Evolutionary conservation across 2,329 filamentous ascomycete species (phyloP), one percentile per base, ranked within the genome.

Genomic region (Sclerotinia sclerotiorum): DNA sequence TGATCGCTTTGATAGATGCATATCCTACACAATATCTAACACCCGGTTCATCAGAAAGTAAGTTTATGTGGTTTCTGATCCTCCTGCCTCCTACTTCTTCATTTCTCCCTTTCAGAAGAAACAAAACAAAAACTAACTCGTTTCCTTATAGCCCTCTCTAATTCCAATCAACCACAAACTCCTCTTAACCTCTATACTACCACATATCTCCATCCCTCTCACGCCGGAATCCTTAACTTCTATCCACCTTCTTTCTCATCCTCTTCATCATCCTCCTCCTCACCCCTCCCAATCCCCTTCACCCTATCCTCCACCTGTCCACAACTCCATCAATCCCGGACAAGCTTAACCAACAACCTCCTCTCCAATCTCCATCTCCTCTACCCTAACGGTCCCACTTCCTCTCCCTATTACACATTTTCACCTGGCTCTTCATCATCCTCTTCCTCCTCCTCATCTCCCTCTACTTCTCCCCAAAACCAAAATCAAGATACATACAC

Each of bases 401-500:
- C 55, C 27, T 42, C 35, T 27, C 55, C 55, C 7, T 58, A 58
- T 19, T 58, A 58, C 21, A 58, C n/a, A 27, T 58, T 58, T 44
- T 58, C 55, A 0, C 15, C 35, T 2, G 35, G 55, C n/a, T n/a
- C n/a, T n/a, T n/a, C n/a, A n/a, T n/a, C n/a, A n/a, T n/a, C n/a
- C n/a, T n/a, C 54, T 4, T 56, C 32, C 2, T 29, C 29, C 29
- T 29, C 54, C 1, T 56, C 32, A 11, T 39, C 54, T 15, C 24
- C 54, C 11, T 39, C 32, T 4, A 3, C 54, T 24, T 27, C 49
- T 32, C 10, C 54, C 13, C 39, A 13, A 42, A 8, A 35, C 21
- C 54, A 39, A 21, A 5, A 17, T 21, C 46, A 56, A 35, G 35
- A 42, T 32, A 57, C 55, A n/a, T 57, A 57, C 55, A 39, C 5